phyloP scores from a whole-genome alignment of 2,329 filamentous ascomycete genomes.

The Fusarium sp. region DNA sequence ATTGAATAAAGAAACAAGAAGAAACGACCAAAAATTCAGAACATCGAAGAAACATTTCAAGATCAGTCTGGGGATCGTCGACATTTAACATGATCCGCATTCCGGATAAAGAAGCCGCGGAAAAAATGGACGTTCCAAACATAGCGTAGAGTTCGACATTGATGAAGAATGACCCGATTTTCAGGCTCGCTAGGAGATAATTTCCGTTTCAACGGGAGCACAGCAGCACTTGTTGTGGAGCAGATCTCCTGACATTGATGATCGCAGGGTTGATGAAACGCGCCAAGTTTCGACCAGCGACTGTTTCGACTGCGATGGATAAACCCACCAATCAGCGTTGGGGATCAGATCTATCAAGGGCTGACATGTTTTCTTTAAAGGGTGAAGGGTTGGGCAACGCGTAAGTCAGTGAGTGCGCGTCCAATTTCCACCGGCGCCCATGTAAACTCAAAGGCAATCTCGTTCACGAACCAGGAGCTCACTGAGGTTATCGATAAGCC shows the following conservation, averaged over 20 bases:
- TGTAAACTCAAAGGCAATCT: background rate
- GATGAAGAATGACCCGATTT: slow-evolving; percentile 9
- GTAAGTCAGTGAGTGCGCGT: background rate
- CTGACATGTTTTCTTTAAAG: background rate
- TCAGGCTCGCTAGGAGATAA: background rate
- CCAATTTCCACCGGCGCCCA: background rate
- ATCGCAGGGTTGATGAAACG: slow-evolving; percentile 10
- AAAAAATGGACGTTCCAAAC: background rate
- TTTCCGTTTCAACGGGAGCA: background rate
- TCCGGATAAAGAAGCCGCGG: background rate
- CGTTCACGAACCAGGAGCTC: background rate
- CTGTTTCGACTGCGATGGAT: background rate
- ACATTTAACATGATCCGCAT: background rate
- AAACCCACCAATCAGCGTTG: background rate
- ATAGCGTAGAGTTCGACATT: background rate
- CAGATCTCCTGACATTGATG: background rate
- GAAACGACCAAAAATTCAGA: background rate
- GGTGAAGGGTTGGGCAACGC: background rate
- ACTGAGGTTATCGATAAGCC: background rate
- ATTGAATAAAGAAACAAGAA: background rate
- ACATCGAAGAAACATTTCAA: background rate
- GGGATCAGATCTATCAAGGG: background rate
- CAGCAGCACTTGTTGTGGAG: background rate
- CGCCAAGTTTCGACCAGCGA: slow-evolving; percentile 1
- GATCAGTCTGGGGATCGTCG: background rate